These are phyloP conservation scores for Suillus americanus DNA, from an alignment of 768 basidiomycete species.

Conservation along the genomic window DNA sequence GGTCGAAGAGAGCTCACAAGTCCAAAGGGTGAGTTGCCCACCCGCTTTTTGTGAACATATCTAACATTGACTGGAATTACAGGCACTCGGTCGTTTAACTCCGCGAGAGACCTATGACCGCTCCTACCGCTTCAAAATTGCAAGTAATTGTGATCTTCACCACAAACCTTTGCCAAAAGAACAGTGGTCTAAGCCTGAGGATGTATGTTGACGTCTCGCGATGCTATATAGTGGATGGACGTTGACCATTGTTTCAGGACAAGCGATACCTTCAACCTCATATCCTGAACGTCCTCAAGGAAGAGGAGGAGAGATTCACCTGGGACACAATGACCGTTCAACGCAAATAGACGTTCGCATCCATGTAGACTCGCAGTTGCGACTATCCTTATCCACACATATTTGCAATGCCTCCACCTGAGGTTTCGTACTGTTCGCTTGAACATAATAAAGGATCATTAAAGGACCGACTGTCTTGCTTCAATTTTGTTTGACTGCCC, in stretches of 20 bases:
- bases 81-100: slow-evolving; percentile 86
- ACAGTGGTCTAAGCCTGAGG: slow-evolving; percentile 71
- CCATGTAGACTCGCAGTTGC: slow-evolving; percentile 22
- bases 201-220: slow-evolving; percentile 52
- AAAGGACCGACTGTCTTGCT: neutral
- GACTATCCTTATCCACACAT: slow-evolving; percentile 18
- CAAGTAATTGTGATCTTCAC: slow-evolving; percentile 49
- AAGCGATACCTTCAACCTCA: slow-evolving; percentile 83
- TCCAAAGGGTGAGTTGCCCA: slow-evolving; percentile 66
- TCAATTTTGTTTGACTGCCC: neutral
- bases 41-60: neutral
- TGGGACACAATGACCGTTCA: slow-evolving; percentile 82
- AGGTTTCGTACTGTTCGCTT: neutral
- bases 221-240: slow-evolving; percentile 4
- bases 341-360: slow-evolving; percentile 52
- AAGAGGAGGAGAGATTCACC: slow-evolving; percentile 70
- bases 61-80: slow-evolving; percentile 8
- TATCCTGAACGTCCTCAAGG: slow-evolving; percentile 68
- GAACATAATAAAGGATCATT: neutral
- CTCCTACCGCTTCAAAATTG: slow-evolving; percentile 83
- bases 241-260: slow-evolving; percentile 55
- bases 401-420: slow-evolving; percentile 4
- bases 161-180: slow-evolving; percentile 81
- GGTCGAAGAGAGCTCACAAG: slow-evolving; percentile 72
- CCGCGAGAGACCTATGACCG: slow-evolving; percentile 85